Evolutionary conservation across 768 basidiomycete species (phyloP), one percentile per base, ranked within the genome.

Genomic region (Naganishia friedmannii): DNA sequence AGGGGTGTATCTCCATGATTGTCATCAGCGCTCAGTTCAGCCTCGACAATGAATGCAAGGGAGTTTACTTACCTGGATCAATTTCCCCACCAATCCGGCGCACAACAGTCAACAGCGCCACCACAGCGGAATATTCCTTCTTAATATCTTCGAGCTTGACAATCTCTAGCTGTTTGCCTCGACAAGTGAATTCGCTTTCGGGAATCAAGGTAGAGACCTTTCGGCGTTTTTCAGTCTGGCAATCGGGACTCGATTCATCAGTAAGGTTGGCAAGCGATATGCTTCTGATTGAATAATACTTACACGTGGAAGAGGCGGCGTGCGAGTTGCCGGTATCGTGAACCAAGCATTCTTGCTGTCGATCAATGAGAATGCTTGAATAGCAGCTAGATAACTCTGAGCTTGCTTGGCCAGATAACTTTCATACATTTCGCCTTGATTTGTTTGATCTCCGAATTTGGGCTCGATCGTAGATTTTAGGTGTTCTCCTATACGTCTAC

Each of bases 281-380:
- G 26, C 19, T 29, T 28, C 39, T 23, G 13, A 21, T 7, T 21
- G 17, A 23, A 34, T 13, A 9, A 37, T 37, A 28, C 67, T 23
- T 55, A 55, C 67, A 46, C n/a, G 53, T 6, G 28, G 5, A 19
- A 54, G 29, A 28, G 53, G 42, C 37, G 63, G 1, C 6, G 29
- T 28, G 13, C 28, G 42, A 15, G 48, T 56, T 21, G 63, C 54
- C 8, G 63, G 19, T 31, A 53, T 56, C 9, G 60, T 70, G 31
- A 65, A 66, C 92, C 93, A 98, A 15, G 91, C 89, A 72, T 87
- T 88, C 76, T 88, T 88, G 72, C 84, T 84, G 75, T 93, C 90
- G 46, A 93, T 86, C 72, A 98, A 84, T 23, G 89, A 87, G 55
- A 99, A 83, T 4, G 92, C 88, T 77, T 96, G 96, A 78, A 94